Base-by-base conservation (phyloP, 192 early-diverging fungal genomes). In the Pilobolus umbonatus region DNA sequence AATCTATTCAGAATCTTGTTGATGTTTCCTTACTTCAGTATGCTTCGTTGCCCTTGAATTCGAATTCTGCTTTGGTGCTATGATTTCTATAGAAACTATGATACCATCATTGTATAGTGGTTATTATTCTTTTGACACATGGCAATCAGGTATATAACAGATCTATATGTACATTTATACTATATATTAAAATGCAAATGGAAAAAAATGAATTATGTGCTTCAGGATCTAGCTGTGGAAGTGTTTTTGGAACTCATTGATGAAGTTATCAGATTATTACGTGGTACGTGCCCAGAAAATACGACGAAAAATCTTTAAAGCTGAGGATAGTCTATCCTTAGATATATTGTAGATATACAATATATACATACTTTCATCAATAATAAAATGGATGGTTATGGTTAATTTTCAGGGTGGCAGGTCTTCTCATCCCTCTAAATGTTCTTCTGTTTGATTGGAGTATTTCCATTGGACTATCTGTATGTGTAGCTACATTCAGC, bases 391-490 rank as follows among this genome's bases (percentile, higher is more conserved):
- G 14, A 15, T 42, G 5, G 14, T 17, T 42, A 0, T 40, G 3
- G 11, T 8, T 40, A 40, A 8, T 15, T 15, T 15, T 17, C 5
- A 42, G 39, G 73, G 55, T 64, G 9, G 69, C 61, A 22, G 69
- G 67, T 44, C 19, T 69, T 7, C 53, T 74, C 21, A 62, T 80
- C 8, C 78, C 78, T 2, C 30, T 75, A 2, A 75, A 75, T 22
- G 47, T 74, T 1, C 51, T 80, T 0, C 14, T 80, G 22, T 80
- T 77, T 64, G 78, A 75, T 4, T 80, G 69, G 67, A 64, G 66
- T 17, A 67, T 65, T 19, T 52, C 72, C 24, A 62, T 62, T 24
- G 43, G 67, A 4, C 25, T 75, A 8, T 65, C 60, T 22, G 65
- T 76, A 15, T 71, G 70, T 32, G 70, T 47, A 0, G 64, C 73